Evolutionary conservation across 139 green algal species (phyloP).

Genomic region (Coelastrella sp.): DNA sequence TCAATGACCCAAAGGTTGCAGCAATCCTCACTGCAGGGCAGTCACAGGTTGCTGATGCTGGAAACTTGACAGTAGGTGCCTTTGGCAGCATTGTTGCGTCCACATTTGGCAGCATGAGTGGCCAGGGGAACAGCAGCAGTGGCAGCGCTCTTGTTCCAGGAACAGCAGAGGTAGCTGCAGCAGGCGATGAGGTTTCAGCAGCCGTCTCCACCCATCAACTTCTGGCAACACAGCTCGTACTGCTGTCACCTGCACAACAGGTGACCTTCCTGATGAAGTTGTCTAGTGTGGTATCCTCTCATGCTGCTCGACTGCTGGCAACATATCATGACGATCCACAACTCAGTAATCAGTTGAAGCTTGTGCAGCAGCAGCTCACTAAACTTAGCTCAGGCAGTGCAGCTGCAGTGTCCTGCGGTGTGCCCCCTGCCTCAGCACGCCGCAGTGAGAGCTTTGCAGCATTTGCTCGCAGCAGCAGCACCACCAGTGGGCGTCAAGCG

Average conservation of each 20-base stretch:
- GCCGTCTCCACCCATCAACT: background rate
- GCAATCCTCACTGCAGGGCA: background rate
- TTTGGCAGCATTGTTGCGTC: background rate
- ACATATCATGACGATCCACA: constrained; percentile 16
- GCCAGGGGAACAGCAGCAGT: background rate
- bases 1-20: background rate
- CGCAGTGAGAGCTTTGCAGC: background rate
- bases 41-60: background rate
- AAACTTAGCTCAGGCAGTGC: background rate
- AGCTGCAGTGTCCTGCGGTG: background rate
- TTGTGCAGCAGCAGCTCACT: constrained; percentile 28
- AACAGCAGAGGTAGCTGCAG: background rate
- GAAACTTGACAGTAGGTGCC: background rate
- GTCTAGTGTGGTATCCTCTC: background rate
- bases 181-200: background rate
- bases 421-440: background rate
- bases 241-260: constrained; percentile 29
- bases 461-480: background rate
- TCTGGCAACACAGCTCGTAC: background rate
- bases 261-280: constrained; percentile 30
- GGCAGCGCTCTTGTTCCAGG: background rate
- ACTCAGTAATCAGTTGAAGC: background rate
- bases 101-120: background rate
- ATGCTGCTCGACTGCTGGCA: constrained; percentile 27
- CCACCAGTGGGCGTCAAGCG: background rate